Base-by-base conservation (phyloP, 2,329 filamentous ascomycete species). In the Xylaria sp. region DNA sequence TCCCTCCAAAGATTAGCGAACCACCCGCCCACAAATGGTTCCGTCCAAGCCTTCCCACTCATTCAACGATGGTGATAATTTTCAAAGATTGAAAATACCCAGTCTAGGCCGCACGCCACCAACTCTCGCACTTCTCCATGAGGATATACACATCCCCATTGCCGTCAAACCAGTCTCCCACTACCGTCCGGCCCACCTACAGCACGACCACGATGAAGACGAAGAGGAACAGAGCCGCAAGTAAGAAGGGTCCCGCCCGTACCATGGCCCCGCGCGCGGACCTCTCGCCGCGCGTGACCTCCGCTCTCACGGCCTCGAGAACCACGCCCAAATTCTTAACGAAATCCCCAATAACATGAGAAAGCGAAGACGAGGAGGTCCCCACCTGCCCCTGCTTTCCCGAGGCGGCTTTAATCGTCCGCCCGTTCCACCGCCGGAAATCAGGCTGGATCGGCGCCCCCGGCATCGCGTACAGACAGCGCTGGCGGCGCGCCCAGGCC, bases 401-500 rank as follows among this genome's bases (percentile, higher is more conserved):
- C 3, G 6, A 20, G 44, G 13, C 0, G 44, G 13, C 0, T 5
- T 44, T 46, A 7, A 18, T 46, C 41, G 15, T 46, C 41, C 41
- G 13, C 15, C 41, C 41, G 15, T 46, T 46, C 41, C 41, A 46
- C 15, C 41, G 41, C 41, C 41, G 13, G 41, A 46, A 46, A n/a
- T 46, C 41, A 46, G 41, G 41, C 46, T 23, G 46, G 18, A 10
- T 9, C 6, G 1, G 7, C 44, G 23, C 63, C 55, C 3, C 48
- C 34, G 46, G 46, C 13, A 15, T 39, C 1, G 18, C n/a, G 59
- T 66, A 66, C 2, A 62, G 12, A 1, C 28, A 13, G 1, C n/a
- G 32, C 59, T 66, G 67, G 15, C 67, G 63, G 7, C 37, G 54
- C 9, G 25, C 34, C 41, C 28, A 59, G 1, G 15, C 51, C 8